phyloP scores from a whole-genome alignment of 2,329 filamentous ascomycete genomes.

The Cladosporium velox region DNA sequence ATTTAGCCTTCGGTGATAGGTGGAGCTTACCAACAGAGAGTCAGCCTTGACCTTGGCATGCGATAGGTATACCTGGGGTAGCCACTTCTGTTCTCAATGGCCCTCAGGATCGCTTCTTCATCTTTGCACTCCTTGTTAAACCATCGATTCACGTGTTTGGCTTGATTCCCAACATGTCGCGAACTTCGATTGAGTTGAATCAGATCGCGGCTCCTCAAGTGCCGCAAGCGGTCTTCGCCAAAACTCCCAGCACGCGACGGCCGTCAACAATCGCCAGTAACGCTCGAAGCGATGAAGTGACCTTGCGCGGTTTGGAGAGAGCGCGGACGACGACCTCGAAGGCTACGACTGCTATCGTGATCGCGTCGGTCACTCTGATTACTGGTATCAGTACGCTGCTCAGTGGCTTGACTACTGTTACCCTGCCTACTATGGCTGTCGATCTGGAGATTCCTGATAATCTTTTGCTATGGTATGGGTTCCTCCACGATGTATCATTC shows the following conservation, averaged over 20 bases:
- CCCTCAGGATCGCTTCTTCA: background rate
- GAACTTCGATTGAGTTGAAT: constrained; percentile 21
- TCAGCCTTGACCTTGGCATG: constrained; percentile 2
- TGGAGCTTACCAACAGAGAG: background rate
- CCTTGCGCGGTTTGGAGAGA: constrained; percentile 13
- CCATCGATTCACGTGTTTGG: background rate
- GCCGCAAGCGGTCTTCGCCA: constrained; percentile 4
- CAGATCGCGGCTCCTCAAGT: constrained; percentile 14
- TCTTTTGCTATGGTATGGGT: constrained; percentile 31
- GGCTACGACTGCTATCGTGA: constrained; percentile 29
- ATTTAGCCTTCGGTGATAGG: background rate
- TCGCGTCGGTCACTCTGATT: constrained; percentile 31
- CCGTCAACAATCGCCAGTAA: constrained; percentile 11
- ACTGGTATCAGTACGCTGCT: constrained; percentile 29
- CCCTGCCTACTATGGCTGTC: constrained; percentile 45
- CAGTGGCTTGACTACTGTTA: constrained; percentile 47
- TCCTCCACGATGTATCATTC: no score
- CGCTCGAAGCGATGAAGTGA: constrained; percentile 1
- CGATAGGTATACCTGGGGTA: constrained; percentile 1
- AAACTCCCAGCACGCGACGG: constrained; percentile 15
- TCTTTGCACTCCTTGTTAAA: background rate
- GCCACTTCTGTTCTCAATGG: background rate
- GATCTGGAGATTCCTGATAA: constrained; percentile 36
- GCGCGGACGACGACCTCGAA: constrained; percentile 22
- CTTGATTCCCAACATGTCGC: constrained; percentile 14